phyloP scores from a whole-genome alignment of 2,329 filamentous ascomycete genomes.

The Paramyrothecium roridum region DNA sequence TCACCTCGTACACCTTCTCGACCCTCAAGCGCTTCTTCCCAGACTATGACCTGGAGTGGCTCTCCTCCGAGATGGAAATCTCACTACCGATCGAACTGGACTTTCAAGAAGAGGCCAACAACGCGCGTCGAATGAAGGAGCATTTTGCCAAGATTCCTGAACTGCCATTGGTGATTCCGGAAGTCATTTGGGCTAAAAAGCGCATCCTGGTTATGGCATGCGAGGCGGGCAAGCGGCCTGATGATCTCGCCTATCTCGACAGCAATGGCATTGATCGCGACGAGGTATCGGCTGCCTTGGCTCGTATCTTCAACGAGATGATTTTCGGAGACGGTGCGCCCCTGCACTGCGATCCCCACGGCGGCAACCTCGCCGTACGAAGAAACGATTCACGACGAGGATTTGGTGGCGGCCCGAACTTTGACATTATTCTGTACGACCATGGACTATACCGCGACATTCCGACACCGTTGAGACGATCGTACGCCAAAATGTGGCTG shows the following conservation, averaged over 20 bases:
- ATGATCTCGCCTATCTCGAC: constrained; percentile 87
- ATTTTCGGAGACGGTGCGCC: constrained; percentile 89
- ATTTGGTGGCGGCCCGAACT: constrained; percentile 61
- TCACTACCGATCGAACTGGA: constrained; percentile 90
- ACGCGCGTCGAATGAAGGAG: constrained; percentile 73
- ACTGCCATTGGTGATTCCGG: constrained; percentile 82
- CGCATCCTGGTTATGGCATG: constrained; percentile 95
- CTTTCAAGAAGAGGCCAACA: constrained; percentile 80
- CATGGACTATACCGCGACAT: constrained; percentile 96
- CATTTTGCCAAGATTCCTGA: constrained; percentile 75
- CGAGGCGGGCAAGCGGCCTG: constrained; percentile 79
- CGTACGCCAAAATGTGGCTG: constrained; percentile 96
- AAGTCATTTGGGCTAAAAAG: constrained; percentile 84
- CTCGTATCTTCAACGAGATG: constrained; percentile 98
- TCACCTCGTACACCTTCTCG: constrained; percentile 86
- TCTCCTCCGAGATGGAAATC: constrained; percentile 87
- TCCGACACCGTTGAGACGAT: constrained; percentile 70
- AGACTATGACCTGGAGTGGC: constrained; percentile 95
- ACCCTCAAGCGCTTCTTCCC: constrained; percentile 92
- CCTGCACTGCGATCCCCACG: constrained; percentile 94
- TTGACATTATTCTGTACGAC: constrained; percentile 94
- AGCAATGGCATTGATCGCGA: constrained; percentile 85
- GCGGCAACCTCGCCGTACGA: constrained; percentile 90
- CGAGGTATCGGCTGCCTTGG: constrained; percentile 87
- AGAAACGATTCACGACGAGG: constrained; percentile 61